A percentile compares a stretch with the other conserved stretches of the same genome.
Evolutionary conservation across 2,329 filamentous ascomycete genomes (phyloP).

Genomic region (Aspergillus sp.): DNA sequence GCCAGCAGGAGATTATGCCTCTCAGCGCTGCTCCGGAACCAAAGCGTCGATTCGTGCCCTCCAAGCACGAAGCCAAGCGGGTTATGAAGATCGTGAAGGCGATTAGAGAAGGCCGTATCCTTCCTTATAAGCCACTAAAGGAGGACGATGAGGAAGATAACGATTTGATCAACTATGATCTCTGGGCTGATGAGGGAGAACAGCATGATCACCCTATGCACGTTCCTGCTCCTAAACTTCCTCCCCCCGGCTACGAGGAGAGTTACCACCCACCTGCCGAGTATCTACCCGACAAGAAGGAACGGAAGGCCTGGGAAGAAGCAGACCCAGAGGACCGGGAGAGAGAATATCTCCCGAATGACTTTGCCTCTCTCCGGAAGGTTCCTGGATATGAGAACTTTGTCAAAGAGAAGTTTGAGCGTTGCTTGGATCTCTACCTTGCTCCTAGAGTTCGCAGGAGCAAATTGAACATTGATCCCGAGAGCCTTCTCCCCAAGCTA

Average conservation of each 20-base stretch:
- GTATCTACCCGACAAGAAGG: conserved; percentile 81
- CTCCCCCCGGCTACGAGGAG: conserved; percentile 89
- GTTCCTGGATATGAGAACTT: conserved; percentile 88
- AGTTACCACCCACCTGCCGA: conserved; percentile 95
- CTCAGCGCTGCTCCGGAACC: conserved; percentile 91
- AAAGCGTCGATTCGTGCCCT: conserved; percentile 91
- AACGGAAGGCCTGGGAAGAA: conserved; percentile 80
- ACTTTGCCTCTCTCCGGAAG: conserved; percentile 78
- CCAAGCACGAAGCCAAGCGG: conserved; percentile 92
- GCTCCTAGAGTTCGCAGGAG: conserved; percentile 88
- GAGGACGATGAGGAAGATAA: conserved; percentile 70
- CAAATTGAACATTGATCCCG: conserved; percentile 93
- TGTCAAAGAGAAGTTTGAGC: conserved; percentile 93
- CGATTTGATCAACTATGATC: conserved; percentile 72
- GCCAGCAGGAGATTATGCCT: conserved; percentile 88
- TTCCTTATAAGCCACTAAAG: conserved; percentile 77
- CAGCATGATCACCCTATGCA: conserved; percentile 86
- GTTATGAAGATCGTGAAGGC: conserved; percentile 97
- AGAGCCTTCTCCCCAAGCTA: conserved; percentile 85
- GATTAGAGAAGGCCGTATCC: conserved; percentile 87
- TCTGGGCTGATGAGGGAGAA: conserved; percentile 90
- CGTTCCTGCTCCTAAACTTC: conserved; percentile 86
- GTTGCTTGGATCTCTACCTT: conserved; percentile 91
- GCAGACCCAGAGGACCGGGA: conserved; percentile 86
- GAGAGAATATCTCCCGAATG: conserved; percentile 78